These are phyloP conservation scores for Leccinum barrowsii DNA, from an alignment of 768 basidiomycete species.

Conservation along the genomic window DNA sequence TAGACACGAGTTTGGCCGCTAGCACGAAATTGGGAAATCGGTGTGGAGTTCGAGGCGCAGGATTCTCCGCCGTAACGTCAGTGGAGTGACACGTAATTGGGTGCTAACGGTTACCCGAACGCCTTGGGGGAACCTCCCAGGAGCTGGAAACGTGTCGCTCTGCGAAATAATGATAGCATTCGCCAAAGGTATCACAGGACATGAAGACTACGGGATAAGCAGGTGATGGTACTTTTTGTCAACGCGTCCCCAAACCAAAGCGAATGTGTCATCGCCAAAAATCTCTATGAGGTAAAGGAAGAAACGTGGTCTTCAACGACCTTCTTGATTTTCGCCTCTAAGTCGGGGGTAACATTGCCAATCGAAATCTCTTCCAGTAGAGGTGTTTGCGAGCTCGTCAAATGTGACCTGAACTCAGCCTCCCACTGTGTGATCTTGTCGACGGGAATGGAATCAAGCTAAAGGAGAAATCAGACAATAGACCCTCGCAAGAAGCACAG, in stretches of 20 bases:
- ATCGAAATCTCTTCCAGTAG: slow-evolving; percentile 83
- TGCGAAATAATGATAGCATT: slow-evolving; percentile 30
- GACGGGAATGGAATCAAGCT: slow-evolving; percentile 94
- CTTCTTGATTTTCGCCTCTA: slow-evolving; percentile 94
- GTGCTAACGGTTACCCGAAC: no score
- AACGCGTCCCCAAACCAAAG: slow-evolving; percentile 14
- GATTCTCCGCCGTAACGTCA: background rate
- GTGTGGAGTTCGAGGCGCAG: background rate
- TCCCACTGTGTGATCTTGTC: slow-evolving; percentile 94
- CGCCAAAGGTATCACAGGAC: slow-evolving; percentile 23
- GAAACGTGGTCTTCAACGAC: slow-evolving; percentile 87
- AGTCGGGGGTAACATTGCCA: slow-evolving; percentile 82
- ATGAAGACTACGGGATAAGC: slow-evolving; percentile 16
- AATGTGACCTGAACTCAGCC: slow-evolving; percentile 85
- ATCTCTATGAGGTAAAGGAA: slow-evolving; percentile 62
- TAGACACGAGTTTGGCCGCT: background rate
- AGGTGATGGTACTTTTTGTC: slow-evolving; percentile 17
- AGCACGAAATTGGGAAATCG: background rate
- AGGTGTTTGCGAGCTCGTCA: slow-evolving; percentile 64
- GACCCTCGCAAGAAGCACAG: background rate
- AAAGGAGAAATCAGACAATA: background rate
- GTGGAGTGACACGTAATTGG: background rate
- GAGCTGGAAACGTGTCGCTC: slow-evolving; percentile 4
- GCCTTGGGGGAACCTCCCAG: background rate
- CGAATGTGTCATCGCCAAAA: slow-evolving; percentile 12